These are phyloP conservation scores for Phytophthora brassicae DNA, from an alignment of 352 stramenopile species.

Conservation along the genomic window DNA sequence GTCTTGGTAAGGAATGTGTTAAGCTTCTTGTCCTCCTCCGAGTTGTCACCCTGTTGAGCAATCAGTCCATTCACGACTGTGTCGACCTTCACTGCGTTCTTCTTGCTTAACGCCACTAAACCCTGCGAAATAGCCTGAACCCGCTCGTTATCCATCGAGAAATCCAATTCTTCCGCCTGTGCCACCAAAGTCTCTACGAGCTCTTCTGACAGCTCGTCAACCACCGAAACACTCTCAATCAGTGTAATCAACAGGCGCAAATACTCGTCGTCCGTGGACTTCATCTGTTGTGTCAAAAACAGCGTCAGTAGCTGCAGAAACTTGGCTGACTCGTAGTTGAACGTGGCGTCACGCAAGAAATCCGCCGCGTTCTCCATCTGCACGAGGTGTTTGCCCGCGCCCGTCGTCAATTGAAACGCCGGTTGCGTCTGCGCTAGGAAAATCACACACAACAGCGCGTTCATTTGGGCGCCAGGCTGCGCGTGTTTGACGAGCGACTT, in stretches of 20 bases:
- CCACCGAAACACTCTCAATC: slow-evolving; percentile 39
- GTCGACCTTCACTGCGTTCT: slow-evolving; percentile 62
- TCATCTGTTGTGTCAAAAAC: slow-evolving; percentile 53
- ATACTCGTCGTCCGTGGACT: slow-evolving; percentile 39
- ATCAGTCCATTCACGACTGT: slow-evolving; percentile 35
- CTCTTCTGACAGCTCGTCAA: slow-evolving; percentile 53
- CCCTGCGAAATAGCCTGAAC: slow-evolving; percentile 49
- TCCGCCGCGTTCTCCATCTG: slow-evolving; percentile 70
- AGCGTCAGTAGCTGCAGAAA: slow-evolving; percentile 62
- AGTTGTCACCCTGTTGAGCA: slow-evolving; percentile 33
- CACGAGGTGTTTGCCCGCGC: slow-evolving; percentile 66
- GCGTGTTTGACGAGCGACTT: slow-evolving; percentile 81
- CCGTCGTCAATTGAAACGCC: slow-evolving; percentile 54
- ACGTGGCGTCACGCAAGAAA: slow-evolving; percentile 57
- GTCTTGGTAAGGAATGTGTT: slow-evolving; percentile 64
- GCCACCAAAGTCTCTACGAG: slow-evolving; percentile 50
- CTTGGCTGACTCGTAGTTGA: slow-evolving; percentile 72
- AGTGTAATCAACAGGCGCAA: slow-evolving; percentile 45
- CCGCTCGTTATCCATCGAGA: slow-evolving; percentile 35
- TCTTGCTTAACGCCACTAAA: slow-evolving; percentile 59
- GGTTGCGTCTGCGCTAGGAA: slow-evolving; percentile 76
- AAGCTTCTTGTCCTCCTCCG: slow-evolving; percentile 55
- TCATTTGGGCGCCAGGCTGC: slow-evolving; percentile 63
- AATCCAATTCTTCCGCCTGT: slow-evolving; percentile 45
- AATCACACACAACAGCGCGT: slow-evolving; percentile 75